Percentiles rank a stretch among this genome's conserved stretches.
phyloP scores from a whole-genome alignment of 2,329 filamentous ascomycete species.

The Gliomastix tumulicola region DNA sequence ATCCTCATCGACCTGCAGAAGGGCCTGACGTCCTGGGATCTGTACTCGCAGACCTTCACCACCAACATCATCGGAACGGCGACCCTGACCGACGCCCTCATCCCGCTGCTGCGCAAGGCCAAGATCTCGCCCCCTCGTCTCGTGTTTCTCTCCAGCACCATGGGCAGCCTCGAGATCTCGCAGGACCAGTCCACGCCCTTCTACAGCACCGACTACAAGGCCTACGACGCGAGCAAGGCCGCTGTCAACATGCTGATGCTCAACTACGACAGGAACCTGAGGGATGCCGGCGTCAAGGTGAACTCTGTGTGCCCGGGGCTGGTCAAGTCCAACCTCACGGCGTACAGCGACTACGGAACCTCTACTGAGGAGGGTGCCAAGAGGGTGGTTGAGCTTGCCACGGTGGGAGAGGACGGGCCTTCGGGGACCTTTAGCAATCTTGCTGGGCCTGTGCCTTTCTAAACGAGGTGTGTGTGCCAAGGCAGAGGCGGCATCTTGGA shows the following conservation, averaged over 20 bases:
- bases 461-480: too few species aligned
- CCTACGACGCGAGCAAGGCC: slow-evolving; percentile 32
- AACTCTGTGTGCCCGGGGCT: slow-evolving; percentile 28
- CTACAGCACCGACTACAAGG: slow-evolving; percentile 18
- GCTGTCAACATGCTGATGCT: slow-evolving; percentile 31
- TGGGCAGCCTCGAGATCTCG: slow-evolving; percentile 21
- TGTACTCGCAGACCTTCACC: slow-evolving; percentile 27
- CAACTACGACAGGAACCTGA: slow-evolving; percentile 21
- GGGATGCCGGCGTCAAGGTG: slow-evolving; percentile 19
- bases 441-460: too few species aligned
- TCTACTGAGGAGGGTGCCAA: slow-evolving; percentile 17
- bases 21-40: slow-evolving; percentile 31
- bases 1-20: slow-evolving; percentile 15
- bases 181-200: slow-evolving; percentile 15
- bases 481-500: too few species aligned
- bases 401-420: slow-evolving; percentile 16
- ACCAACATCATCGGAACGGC: slow-evolving; percentile 36
- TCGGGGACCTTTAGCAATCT: slow-evolving; percentile 18
- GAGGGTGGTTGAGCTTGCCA: slow-evolving; percentile 20
- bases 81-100: slow-evolving; percentile 14
- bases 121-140: slow-evolving; percentile 19
- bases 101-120: slow-evolving; percentile 19
- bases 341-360: slow-evolving; percentile 6
- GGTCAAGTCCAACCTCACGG: slow-evolving; percentile 20
- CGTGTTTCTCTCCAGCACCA: slow-evolving; percentile 27